Base-by-base conservation (phyloP, 148 eudicot genomes). In the Dianthus caryophyllus region DNA sequence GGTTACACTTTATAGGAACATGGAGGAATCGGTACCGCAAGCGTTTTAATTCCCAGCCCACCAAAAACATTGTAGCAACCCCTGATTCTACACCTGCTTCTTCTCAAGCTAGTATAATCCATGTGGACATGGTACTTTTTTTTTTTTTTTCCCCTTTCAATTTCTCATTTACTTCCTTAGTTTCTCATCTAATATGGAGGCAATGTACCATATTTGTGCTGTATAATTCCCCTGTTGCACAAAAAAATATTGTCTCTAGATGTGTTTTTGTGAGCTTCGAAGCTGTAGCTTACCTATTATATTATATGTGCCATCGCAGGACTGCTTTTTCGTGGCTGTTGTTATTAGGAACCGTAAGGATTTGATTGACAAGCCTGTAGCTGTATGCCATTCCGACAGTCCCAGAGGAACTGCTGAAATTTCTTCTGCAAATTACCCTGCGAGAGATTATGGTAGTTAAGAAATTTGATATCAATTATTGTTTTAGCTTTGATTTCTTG, bases 11-110 rank as follows among this genome's bases (percentile, higher is more conserved):
- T 65, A 88, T 94, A 69, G 99, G 96, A 61, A 90, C 93, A 17
- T 94, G 99, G 99, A 90, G 99, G 78, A 88, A 80, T 75, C 88
- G 99, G 52, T 94, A 94, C 62, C 88, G 99, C 39, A 86, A 86
- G 78, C 89, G 90, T 36, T 94, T 86, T 73, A 62, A 80, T 27
- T 62, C 49, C 77, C 75, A 64, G 61, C 71, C 83, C 56, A 62
- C 54, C 69, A 81, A 80, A 73, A 38, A 64, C 52, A 83, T 62
- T 69, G 56, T 61, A 68, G 69, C 52, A 66, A 62, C 14, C 72
- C 66, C 79, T 58, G 71, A 65, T 73, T 71, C 52, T 61, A 73
- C 64, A 68, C 74, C 77, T 75, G 75, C 78, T 61, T 25, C 71
- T 38, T 22, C 57, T 58, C 79, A 82, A 77, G 76, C 83, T 61